These are phyloP conservation scores for Penicillium digitatum DNA, from an alignment of 2,329 filamentous ascomycete genomes.

Conservation along the genomic window DNA sequence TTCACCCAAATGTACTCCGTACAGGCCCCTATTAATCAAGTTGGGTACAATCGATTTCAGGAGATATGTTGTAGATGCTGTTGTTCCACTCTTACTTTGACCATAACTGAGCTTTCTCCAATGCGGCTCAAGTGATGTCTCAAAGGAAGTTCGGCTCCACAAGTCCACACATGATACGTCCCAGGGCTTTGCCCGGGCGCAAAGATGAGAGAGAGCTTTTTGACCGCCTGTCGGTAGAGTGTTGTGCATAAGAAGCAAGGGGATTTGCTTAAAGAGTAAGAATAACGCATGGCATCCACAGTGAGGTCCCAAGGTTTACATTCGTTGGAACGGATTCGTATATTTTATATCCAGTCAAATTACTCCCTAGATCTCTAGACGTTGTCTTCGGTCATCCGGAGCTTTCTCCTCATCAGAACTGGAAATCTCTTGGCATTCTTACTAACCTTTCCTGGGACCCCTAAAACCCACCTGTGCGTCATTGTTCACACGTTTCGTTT, in stretches of 20 bases:
- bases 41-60: not conserved
- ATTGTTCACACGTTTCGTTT: constrained; percentile 4
- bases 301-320: not conserved
- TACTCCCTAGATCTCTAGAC: no score
- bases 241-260: constrained; percentile 2
- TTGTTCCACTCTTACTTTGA: not conserved
- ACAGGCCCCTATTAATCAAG: not conserved
- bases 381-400: no score
- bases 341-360: no score
- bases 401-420: no score
- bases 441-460: not conserved
- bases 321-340: not conserved
- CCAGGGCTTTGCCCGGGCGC: not conserved
- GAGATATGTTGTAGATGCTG: not conserved
- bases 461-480: constrained; percentile 10
- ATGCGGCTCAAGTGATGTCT: not conserved
- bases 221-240: not conserved
- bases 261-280: not conserved
- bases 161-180: not conserved
- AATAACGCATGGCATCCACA: not conserved
- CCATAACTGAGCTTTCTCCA: not conserved
- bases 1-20: not conserved
- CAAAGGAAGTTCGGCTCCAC: not conserved
- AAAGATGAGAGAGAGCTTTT: not conserved
- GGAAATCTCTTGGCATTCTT: not conserved